A percentile compares a stretch with the other conserved stretches of the same genome.
Conservation (phyloP, 345 rosid genomes). For the Dipteronia sinensis region DNA sequence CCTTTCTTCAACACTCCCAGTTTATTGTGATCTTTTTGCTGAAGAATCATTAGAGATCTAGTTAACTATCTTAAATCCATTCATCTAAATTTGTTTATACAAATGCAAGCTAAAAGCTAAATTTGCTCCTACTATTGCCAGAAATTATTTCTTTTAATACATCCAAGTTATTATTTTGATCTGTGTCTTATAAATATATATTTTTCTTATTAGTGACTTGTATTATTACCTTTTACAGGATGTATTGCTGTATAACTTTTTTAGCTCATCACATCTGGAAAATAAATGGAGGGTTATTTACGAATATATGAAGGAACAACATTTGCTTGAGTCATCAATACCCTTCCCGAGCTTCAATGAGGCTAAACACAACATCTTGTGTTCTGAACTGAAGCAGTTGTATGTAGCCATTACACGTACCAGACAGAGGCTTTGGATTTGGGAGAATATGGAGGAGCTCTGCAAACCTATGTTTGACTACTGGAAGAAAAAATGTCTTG, state of each 20-base stretch:
- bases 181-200: background rate
- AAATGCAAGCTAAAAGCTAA: background rate
- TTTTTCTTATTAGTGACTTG: background rate
- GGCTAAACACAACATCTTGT: constrained; percentile 42
- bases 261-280: constrained; percentile 46
- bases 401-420: constrained; percentile 60
- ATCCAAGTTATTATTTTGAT: background rate
- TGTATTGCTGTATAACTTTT: constrained; percentile 53
- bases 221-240: constrained; percentile 30
- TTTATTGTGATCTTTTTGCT: background rate
- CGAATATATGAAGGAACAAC: constrained; percentile 39
- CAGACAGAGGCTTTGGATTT: constrained; percentile 55
- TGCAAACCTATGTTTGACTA: constrained; percentile 42
- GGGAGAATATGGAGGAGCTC: constrained; percentile 42
- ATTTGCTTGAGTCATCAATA: constrained; percentile 26
- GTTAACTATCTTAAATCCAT: background rate
- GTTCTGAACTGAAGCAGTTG: constrained; percentile 58
- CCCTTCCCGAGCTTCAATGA: constrained; percentile 36
- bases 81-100: background rate
- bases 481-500: constrained; percentile 39
- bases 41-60: background rate
- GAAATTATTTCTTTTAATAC: background rate
- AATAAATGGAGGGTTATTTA: constrained; percentile 56
- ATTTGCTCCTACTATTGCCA: background rate
- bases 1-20: background rate